Conservation (phyloP, 177 flowering plant genomes). For the Vitis hybrid region DNA sequence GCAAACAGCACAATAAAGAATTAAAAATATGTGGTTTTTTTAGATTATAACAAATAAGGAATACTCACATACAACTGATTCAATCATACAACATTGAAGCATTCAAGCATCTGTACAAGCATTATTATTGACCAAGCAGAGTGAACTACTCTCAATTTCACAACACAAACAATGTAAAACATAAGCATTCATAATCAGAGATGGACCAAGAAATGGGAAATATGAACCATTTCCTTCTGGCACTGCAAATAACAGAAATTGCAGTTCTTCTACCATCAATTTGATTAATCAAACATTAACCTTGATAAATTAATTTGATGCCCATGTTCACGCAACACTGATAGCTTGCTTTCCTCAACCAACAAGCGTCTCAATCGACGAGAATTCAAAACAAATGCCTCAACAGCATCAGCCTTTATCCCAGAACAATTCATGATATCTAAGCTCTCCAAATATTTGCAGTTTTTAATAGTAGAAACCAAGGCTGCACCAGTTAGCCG, state of each 20-base stretch:
- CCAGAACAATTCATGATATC: conserved; percentile 51
- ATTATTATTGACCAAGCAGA: too few species aligned
- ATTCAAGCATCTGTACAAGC: too few species aligned
- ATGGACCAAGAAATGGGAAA: not conserved
- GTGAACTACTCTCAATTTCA: too few species aligned
- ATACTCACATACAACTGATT: too few species aligned
- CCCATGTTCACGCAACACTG: conserved; percentile 46
- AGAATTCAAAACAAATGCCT: conserved; percentile 41
- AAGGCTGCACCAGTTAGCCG: conserved; percentile 25
- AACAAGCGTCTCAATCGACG: conserved; percentile 36
- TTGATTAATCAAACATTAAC: conserved; percentile 20
- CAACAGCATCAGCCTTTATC: conserved; percentile 47
- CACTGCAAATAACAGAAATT: not conserved
- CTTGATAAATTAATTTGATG: conserved; percentile 38
- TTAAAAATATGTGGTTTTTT: too few species aligned
- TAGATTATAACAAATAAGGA: too few species aligned
- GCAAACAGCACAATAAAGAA: too few species aligned
- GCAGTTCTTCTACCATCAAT: not conserved
- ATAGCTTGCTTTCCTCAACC: conserved; percentile 65
- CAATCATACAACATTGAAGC: too few species aligned
- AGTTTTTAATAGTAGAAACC: conserved; percentile 20
- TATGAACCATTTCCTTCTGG: not conserved
- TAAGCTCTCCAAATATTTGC: conserved; percentile 46
- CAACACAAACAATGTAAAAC: not conserved
- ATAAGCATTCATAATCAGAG: not conserved